Base-by-base conservation (phyloP, 1,139 yeast species). In the Tardiomyces digboiensis region DNA sequence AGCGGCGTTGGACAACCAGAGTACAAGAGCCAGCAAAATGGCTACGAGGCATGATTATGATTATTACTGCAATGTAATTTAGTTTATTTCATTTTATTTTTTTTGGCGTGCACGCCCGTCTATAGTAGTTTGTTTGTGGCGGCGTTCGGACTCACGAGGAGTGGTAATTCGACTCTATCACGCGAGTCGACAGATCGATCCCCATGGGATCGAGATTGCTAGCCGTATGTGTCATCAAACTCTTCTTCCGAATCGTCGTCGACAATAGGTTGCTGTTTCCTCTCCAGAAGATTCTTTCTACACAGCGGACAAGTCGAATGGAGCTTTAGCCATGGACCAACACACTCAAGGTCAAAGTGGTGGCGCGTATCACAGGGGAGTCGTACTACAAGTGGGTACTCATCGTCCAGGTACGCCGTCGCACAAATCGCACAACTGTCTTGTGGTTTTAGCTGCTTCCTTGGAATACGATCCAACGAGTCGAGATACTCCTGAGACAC, bases 291-390 rank as follows among this genome's bases (percentile, higher is more conserved):
- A 55, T 87, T 82, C 49, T 75, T 78, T 51, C 97, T 70, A 60
- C 97, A 89, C 58, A 89, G 65, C 0, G 97, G 97, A 59, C 97
- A 89, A 0, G 95, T 87, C 1, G 81, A 71, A 56, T 85, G 82
- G 48, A 80, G 68, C 51, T 78, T 77, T 43, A 89, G 67, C 97
- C 97, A 89, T 0, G 95, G 93, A 0, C 83, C 83, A 38, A 89
- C 79, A 60, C 97, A 89, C 54, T 89, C 97, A 53, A 88, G 68
- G 59, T 89, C 97, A 62, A 85, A 89, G 36, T 72, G 72, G 62
- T 89, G 97, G 40, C 71, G 75, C 3, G 67, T 60, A 40, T 74
- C 72, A 59, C 97, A 91, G 0, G 96, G 95, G 29, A 89, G 69
- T 53, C 74, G 68, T 16, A 87, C 96, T 12, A 89, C 78, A 45